Base-by-base conservation (phyloP, 1,284 basidiomycete genomes). In the Pseudozyma sp. region DNA sequence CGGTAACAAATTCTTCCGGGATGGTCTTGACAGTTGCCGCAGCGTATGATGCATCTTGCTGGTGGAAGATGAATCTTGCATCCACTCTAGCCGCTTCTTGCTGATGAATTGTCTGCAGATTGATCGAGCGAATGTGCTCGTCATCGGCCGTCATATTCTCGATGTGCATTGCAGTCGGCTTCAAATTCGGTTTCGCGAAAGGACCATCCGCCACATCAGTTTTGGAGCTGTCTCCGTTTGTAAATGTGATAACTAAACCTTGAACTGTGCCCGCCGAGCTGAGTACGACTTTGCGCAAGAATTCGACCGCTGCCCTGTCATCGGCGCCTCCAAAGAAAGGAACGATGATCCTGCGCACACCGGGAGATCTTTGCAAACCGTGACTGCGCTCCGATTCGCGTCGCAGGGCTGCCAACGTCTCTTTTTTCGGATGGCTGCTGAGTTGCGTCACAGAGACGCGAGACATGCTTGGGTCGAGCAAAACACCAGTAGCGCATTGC, bases 271-370 rank as follows among this genome's bases (percentile, higher is more conserved):
- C 62, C 12, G 47, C 31, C 16, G 59, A 55, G 16, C 51, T 52
- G n/a, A 57, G 42, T 13, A 73, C 70, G 13, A 77, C 49, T 14
- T 47, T 55, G 3, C 59, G 51, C 42, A 67, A 38, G 12, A 79
- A 36, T 36, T 74, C 70, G 11, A 79, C 74, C 4, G 73, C 73
- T 4, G 67, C 67, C 4, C 75, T 55, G 52, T 79, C 77, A 49
- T 79, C 77, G 11, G 63, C 58, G 6, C 77, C 77, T 39, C 77
- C 77, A 16, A 69, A 78, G 36, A 78, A 78, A 10, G 73, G 77
- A 7, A 76, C 70, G 5, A 77, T 25, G 52, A 78, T 65, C 5
- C 71, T 51, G 18, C 70, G 47, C 14, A 45, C 44, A 3, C 70
- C 59, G 8, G 9, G 39, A 1, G 52, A 44, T 25, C 70, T 62